Evolutionary conservation across 371 early-diverging fungal species (phyloP).

Genomic region (Mucor lusitanicus): DNA sequence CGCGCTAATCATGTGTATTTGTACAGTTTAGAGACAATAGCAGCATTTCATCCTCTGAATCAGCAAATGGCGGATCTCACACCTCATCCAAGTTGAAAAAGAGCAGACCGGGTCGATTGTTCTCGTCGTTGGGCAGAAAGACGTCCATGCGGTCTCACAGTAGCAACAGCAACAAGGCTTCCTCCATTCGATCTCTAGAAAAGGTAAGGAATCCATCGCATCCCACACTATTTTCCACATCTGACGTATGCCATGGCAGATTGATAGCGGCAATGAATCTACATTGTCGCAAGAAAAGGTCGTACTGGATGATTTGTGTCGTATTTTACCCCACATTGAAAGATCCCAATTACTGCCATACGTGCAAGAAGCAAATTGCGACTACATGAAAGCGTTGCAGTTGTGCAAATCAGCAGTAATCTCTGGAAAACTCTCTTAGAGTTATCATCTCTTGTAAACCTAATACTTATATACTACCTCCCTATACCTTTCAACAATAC

Average conservation of each 20-base stretch:
- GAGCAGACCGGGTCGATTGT: conserved; percentile 19
- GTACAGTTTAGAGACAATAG: conserved; percentile 7
- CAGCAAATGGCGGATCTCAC: neutral
- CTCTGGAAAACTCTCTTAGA: conserved; percentile 28
- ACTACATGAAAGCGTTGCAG: conserved; percentile 37
- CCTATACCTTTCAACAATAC: neutral
- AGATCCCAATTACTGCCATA: conserved; percentile 22
- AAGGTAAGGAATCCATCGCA: conserved; percentile 17
- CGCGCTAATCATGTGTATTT: neutral
- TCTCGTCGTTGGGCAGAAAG: conserved; percentile 33
- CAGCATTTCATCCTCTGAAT: conserved; percentile 26
- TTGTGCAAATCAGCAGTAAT: conserved; percentile 33
- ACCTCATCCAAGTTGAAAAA: conserved; percentile 10
- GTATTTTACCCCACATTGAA: conserved; percentile 34
- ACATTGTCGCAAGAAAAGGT: conserved; percentile 15
- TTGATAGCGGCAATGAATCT: conserved; percentile 7
- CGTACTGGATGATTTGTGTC: conserved; percentile 35
- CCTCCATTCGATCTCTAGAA: conserved; percentile 26
- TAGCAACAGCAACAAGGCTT: conserved; percentile 13
- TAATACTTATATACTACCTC: neutral
- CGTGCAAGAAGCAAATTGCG: conserved; percentile 33
- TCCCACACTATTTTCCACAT: neutral
- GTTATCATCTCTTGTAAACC: neutral
- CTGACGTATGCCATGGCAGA: neutral
- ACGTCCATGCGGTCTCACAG: conserved; percentile 25